Conservation (phyloP, 2,329 filamentous ascomycete species). For the Phaeosphaeria sp. region DNA sequence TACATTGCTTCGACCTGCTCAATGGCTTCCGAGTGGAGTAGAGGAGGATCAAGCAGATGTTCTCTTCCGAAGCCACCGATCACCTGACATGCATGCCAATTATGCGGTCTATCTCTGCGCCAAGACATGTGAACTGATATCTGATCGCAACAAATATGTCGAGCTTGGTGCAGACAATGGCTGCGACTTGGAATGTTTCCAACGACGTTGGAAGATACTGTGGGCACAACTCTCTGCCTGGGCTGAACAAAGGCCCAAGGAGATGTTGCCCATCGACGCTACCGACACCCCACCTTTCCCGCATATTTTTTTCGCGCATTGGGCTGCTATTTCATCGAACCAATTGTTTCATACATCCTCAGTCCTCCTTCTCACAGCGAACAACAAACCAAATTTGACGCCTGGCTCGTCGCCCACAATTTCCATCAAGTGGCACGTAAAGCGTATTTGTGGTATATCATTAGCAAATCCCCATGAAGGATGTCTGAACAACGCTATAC, state of each 20-base stretch:
- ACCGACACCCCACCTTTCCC: constrained; percentile 57
- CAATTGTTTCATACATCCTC: constrained; percentile 65
- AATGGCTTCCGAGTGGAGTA: constrained; percentile 51
- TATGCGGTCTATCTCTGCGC: constrained; percentile 59
- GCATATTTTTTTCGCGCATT: constrained; percentile 60
- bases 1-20: constrained; percentile 57
- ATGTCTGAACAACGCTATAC: constrained; percentile 64
- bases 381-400: constrained; percentile 45
- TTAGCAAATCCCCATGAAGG: constrained; percentile 63
- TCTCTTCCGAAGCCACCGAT: constrained; percentile 44
- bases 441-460: constrained; percentile 63
- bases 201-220: constrained; percentile 55
- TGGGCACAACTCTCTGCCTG: constrained; percentile 61
- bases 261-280: constrained; percentile 55
- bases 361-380: constrained; percentile 57
- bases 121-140: constrained; percentile 57
- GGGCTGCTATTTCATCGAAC: constrained; percentile 63
- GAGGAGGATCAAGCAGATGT: constrained; percentile 27
- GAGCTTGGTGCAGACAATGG: constrained; percentile 57
- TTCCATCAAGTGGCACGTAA: constrained; percentile 62
- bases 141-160: constrained; percentile 56
- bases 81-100: constrained; percentile 59
- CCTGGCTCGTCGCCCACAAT: constrained; percentile 38
- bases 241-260: constrained; percentile 54
- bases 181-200: constrained; percentile 51